A percentile compares a stretch with the other conserved stretches of the same genome.
Evolutionary conservation across 1,139 yeast genomes (phyloP).

Genomic region (Protomyces pachydermus): DNA sequence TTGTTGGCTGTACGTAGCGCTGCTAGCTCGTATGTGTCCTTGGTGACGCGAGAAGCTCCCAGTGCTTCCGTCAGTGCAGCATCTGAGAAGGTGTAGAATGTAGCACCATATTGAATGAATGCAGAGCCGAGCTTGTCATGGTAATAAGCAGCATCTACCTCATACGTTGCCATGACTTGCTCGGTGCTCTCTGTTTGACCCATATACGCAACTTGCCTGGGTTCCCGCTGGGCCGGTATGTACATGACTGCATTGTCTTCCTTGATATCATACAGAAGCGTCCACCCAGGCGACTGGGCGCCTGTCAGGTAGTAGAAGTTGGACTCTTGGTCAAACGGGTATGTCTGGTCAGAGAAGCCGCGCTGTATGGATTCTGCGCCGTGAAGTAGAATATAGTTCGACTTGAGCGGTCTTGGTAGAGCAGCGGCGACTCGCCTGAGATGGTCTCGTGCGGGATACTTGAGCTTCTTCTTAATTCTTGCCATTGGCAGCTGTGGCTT

Average conservation of each 20-base stretch:
- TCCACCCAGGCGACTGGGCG: slow-evolving; percentile 73
- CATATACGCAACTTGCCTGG: slow-evolving; percentile 93
- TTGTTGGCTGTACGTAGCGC: slow-evolving; percentile 73
- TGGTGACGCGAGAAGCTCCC: slow-evolving; percentile 79
- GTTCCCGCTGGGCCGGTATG: slow-evolving; percentile 52
- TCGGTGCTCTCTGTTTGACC: slow-evolving; percentile 73
- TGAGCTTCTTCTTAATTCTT: slow-evolving; percentile 33
- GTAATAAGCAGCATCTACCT: slow-evolving; percentile 75
- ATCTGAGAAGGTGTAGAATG: slow-evolving; percentile 37
- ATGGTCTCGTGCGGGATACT: slow-evolving; percentile 73
- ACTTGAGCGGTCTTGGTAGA: slow-evolving; percentile 30
- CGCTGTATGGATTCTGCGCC: slow-evolving; percentile 28
- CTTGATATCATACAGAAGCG: slow-evolving; percentile 54
- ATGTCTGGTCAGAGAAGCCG: slow-evolving; percentile 55
- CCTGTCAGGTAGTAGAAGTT: slow-evolving; percentile 86
- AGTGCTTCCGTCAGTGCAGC: slow-evolving; percentile 61
- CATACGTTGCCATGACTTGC: slow-evolving; percentile 60
- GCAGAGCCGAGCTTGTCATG: slow-evolving; percentile 36
- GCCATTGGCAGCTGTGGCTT: not conserved
- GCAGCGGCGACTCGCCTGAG: slow-evolving; percentile 49
- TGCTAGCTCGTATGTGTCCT: slow-evolving; percentile 73
- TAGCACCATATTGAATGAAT: not conserved
- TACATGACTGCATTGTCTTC: slow-evolving; percentile 61
- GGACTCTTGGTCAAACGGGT: slow-evolving; percentile 80
- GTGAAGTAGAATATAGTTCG: slow-evolving; percentile 32